Conservation (phyloP, 192 early-diverging fungal genomes). For the Linnemannia schmuckeri region DNA sequence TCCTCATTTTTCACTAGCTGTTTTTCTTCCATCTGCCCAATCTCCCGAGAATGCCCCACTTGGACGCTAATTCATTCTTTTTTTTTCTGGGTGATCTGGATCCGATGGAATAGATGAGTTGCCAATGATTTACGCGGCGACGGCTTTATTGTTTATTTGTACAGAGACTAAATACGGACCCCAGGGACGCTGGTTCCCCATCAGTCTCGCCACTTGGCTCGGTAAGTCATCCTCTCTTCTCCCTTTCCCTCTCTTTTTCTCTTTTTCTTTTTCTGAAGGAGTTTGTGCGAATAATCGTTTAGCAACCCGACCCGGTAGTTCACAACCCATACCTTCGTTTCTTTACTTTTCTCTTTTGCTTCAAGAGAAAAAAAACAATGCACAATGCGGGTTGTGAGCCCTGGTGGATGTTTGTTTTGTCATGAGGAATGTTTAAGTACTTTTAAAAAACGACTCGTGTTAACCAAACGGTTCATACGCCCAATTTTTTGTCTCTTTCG, state of each 20-base stretch:
- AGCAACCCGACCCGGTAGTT: background rate
- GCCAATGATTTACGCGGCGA: slow-evolving; percentile 58
- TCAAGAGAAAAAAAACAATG: background rate
- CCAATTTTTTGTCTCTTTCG: background rate
- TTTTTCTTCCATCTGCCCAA: too few species aligned
- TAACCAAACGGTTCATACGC: background rate
- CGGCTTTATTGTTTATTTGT: slow-evolving; percentile 55
- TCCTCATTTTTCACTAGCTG: too few species aligned
- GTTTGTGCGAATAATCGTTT: too few species aligned
- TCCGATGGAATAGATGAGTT: slow-evolving; percentile 29
- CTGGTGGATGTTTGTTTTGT: background rate
- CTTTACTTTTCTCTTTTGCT: background rate
- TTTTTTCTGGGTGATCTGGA: background rate
- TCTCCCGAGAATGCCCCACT: too few species aligned
- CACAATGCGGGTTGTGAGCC: slow-evolving; percentile 1
- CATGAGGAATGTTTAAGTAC: background rate
- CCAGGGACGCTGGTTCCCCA: slow-evolving; percentile 62
- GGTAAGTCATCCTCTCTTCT: slow-evolving; percentile 21
- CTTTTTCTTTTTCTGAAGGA: background rate
- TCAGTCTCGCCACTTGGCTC: slow-evolving; percentile 60
- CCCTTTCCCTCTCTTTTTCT: background rate
- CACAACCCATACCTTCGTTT: background rate
- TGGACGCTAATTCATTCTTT: background rate
- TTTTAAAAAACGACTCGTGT: background rate
- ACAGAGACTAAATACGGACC: slow-evolving; percentile 58